Conservation (phyloP, 2,329 filamentous ascomycete species). For the Aspergillus fijiensis region DNA sequence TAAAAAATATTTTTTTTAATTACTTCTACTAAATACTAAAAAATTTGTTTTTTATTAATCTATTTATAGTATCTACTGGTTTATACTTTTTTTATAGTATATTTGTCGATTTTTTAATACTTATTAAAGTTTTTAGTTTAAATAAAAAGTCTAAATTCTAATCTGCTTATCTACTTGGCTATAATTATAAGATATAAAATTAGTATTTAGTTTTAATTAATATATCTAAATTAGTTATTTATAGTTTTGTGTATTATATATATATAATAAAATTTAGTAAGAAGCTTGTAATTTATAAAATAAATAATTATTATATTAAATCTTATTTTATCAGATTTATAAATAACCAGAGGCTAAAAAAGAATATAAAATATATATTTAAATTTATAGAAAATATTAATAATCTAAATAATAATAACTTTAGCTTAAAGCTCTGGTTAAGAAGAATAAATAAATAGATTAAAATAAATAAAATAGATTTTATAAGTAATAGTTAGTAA, state of each 20-base stretch:
- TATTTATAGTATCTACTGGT: neutral
- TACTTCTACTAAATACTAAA: neutral
- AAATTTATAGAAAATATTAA: slow-evolving; percentile 20
- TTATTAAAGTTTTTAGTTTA: slow-evolving; percentile 25
- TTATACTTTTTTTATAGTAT: slow-evolving; percentile 42
- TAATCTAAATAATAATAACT: slow-evolving; percentile 21
- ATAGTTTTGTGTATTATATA: slow-evolving; percentile 29
- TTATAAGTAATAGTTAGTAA: too few relatives aligned
- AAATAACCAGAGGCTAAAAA: slow-evolving; percentile 12
- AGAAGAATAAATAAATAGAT: slow-evolving; percentile 11
- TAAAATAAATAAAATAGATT: too few relatives aligned
- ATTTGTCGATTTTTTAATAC: slow-evolving; percentile 29
- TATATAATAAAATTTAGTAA: slow-evolving; percentile 18
- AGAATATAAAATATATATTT: slow-evolving; percentile 17
- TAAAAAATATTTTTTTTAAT: neutral
- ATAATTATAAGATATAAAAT: slow-evolving; percentile 30
- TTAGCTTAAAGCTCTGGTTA: slow-evolving; percentile 23
- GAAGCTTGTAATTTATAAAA: slow-evolving; percentile 27
- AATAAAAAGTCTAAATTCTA: slow-evolving; percentile 19
- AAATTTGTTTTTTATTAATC: neutral
- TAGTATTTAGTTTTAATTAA: slow-evolving; percentile 26
- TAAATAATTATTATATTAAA: slow-evolving; percentile 15
- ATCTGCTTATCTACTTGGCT: slow-evolving; percentile 25
- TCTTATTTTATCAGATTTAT: slow-evolving; percentile 21
- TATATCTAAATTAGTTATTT: slow-evolving; percentile 15